A percentile compares a stretch with the other conserved stretches of the same genome.
Evolutionary conservation across 2,329 filamentous ascomycete species (phyloP).

Genomic region (Ascomycota sp.): DNA sequence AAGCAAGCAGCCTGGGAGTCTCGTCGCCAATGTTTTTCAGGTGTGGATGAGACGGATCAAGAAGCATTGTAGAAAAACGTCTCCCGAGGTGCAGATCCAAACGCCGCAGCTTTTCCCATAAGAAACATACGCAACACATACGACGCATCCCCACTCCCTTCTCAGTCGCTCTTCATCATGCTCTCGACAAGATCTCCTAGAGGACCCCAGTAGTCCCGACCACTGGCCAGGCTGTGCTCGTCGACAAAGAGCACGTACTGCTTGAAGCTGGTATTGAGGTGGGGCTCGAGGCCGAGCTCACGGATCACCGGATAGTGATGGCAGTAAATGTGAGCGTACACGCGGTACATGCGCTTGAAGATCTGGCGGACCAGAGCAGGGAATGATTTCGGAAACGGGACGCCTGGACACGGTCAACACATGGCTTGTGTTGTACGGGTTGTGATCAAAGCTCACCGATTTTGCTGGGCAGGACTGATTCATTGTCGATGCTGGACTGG

Average conservation of each 20-base stretch:
- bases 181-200: conserved; percentile 90
- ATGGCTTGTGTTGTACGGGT: neutral
- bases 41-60: too few relatives aligned
- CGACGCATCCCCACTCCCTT: neutral
- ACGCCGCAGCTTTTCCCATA: conserved; percentile 5
- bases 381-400: conserved; percentile 89
- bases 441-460: conserved; percentile 36
- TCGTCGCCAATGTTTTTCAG: too few relatives aligned
- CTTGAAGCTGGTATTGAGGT: conserved; percentile 98
- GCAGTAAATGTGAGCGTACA: conserved; percentile 98
- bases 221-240: conserved; percentile 79
- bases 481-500: conserved; percentile 86
- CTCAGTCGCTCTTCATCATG: conserved; percentile 81
- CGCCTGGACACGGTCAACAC: conserved; percentile 30
- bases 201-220: conserved; percentile 94
- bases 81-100: conserved; percentile 3
- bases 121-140: conserved; percentile 2
- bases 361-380: conserved; percentile 76
- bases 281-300: conserved; percentile 84
- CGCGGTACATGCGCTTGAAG: conserved; percentile 96
- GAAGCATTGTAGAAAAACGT: neutral
- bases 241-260: conserved; percentile 98
- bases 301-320: conserved; percentile 96
- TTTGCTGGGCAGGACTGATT: conserved; percentile 81
- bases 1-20: too few relatives aligned